A percentile compares a stretch with the other conserved stretches of the same genome.
These are phyloP conservation scores for Verticillium isaacii DNA, from an alignment of 2,329 filamentous ascomycete genomes.

Conservation along the genomic window DNA sequence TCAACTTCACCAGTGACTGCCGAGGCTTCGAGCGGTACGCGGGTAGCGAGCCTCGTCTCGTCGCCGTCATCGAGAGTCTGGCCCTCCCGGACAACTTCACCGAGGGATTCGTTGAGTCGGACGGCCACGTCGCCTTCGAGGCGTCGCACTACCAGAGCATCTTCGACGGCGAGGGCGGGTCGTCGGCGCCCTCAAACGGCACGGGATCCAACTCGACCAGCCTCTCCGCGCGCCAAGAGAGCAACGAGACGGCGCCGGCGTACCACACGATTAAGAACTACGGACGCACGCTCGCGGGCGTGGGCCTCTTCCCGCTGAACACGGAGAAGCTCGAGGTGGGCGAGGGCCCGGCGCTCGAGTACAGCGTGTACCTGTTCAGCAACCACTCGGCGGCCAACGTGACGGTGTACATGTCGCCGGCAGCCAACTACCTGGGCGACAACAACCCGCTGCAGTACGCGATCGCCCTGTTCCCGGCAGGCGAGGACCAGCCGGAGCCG, in stretches of 20 bases:
- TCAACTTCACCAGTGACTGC: constrained; percentile 47
- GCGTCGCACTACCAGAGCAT: constrained; percentile 46
- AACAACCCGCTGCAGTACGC: constrained; percentile 45
- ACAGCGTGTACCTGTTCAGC: constrained; percentile 58
- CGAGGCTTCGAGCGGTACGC: constrained; percentile 35
- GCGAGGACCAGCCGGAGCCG: constrained; percentile 20
- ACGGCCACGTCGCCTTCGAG: constrained; percentile 51
- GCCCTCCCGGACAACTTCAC: constrained; percentile 45
- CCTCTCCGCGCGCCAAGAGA: constrained; percentile 9
- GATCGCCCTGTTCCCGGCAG: constrained; percentile 38
- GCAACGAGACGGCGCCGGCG: constrained; percentile 23
- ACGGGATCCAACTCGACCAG: constrained; percentile 1
- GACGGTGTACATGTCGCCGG: constrained; percentile 46
- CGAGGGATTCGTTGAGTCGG: constrained; percentile 58
- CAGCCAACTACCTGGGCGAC: constrained; percentile 48
- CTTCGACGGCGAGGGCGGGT: constrained; percentile 16
- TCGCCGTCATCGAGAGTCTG: constrained; percentile 50
- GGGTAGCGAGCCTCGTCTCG: constrained; percentile 36
- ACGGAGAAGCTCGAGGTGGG: constrained; percentile 43
- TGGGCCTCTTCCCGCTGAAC: constrained; percentile 50
- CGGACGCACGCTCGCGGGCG: constrained; percentile 53
- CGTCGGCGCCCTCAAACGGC: not conserved
- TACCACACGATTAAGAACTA: constrained; percentile 51
- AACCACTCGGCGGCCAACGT: constrained; percentile 32
- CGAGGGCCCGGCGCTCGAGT: constrained; percentile 52